Base-by-base conservation (phyloP, 768 basidiomycete species). In the Tubosaeta sp. region DNA sequence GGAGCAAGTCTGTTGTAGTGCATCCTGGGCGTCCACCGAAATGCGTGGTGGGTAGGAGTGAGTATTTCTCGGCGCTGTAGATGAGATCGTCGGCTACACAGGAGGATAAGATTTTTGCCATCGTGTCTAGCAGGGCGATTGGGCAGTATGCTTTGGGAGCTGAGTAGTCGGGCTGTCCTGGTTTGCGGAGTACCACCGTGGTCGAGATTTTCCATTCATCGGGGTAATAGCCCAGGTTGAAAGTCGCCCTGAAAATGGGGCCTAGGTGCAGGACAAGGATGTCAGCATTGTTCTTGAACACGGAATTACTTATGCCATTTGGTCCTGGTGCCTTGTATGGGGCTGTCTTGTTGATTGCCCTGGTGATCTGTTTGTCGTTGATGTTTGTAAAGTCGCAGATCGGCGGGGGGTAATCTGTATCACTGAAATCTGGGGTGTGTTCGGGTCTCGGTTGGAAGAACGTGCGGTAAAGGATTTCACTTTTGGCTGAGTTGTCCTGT, bases 101-200 rank as follows among this genome's bases (percentile, higher is more conserved):
- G 1, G 55, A 17, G 0, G 32, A 35, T 0, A 56, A 48, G 0
- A 56, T 17, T 11, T 57, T 57, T 0, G 33, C 46, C 2, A 35
- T 54, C 51, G n/a, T n/a, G n/a, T n/a, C n/a, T n/a, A n/a, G n/a
- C n/a, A n/a, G n/a, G n/a, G n/a, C n/a, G n/a, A n/a, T 57, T 0
- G 45, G 49, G 0, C 17, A 4, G 3, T 48, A 57, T 12, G 52
- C 52, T 19, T 53, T 53, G 0, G 26, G 13, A 0, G 22, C 0
- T 0, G 60, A 48, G 57, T 79, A 78, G 54, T 66, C 48, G 0
- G 63, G 48, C 31, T 68, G 66, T 0, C 71, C 70, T 0, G 72
- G 74, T 48, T 79, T 78, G 0, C 61, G 46, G 0, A 76, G 55
- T 0, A 74, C 63, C 0, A 71, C 50, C 1, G 69, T 72, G 0